Conservation (phyloP, 495 filamentous ascomycete genomes). For the Daldinia vernicosa region DNA sequence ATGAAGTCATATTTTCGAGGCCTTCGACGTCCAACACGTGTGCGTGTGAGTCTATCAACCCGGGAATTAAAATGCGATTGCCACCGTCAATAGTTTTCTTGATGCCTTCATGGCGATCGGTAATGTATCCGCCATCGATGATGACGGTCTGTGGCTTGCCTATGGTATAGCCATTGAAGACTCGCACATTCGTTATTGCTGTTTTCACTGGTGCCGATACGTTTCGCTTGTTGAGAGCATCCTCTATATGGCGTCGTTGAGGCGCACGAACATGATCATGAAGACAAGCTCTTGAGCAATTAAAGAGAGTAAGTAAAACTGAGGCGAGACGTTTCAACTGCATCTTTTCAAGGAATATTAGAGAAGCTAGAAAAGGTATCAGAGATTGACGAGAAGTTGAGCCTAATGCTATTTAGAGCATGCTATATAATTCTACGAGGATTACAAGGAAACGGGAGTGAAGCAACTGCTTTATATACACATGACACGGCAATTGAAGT, state of each 20-base stretch:
- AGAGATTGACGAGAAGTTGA: not conserved
- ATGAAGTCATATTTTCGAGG: constrained; percentile 43
- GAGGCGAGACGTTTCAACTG: not conserved
- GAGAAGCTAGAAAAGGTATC: not conserved
- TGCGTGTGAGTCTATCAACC: constrained; percentile 42
- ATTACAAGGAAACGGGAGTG: not conserved
- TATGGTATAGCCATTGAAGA: constrained; percentile 36
- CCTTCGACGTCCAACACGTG: constrained; percentile 19
- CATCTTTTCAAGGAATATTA: not conserved
- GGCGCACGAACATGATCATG: not conserved
- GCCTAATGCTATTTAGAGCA: not conserved
- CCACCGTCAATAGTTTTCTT: constrained; percentile 42
- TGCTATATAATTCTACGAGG: not conserved
- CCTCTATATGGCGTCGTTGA: not conserved
- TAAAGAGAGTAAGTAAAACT: not conserved
- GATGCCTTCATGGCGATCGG: constrained; percentile 13
- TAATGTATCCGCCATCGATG: constrained; percentile 34
- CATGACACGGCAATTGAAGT: no score
- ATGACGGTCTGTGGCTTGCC: constrained; percentile 5
- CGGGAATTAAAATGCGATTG: constrained; percentile 48
- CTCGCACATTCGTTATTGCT: constrained; percentile 39
- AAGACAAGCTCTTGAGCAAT: not conserved
- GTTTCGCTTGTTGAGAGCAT: not conserved
- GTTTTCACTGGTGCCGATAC: constrained; percentile 29
- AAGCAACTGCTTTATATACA: not conserved